phyloP scores from a whole-genome alignment of 202 grass and related monocot genomes.

The Musa balbisiana region DNA sequence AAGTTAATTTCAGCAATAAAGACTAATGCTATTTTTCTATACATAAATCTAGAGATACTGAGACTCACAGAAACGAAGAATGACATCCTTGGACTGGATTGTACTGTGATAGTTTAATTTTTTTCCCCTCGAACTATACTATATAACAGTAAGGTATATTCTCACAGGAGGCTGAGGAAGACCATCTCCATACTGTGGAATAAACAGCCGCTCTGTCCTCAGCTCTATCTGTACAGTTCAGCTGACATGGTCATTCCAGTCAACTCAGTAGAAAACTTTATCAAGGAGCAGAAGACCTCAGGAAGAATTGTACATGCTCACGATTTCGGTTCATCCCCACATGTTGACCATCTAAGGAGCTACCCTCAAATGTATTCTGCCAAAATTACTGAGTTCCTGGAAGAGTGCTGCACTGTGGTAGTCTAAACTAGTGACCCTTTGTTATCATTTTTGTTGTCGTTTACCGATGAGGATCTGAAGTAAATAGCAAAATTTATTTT shows the following conservation, averaged over 20 bases:
- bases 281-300: conserved; percentile 48
- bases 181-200: conserved; percentile 51
- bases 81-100: neutral
- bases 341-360: conserved; percentile 89
- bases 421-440: conserved; percentile 8
- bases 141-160: neutral
- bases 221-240: conserved; percentile 90
- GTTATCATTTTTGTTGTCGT: too few species aligned
- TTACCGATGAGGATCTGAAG: too few species aligned
- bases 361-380: conserved; percentile 63
- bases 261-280: conserved; percentile 60
- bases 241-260: conserved; percentile 71
- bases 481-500: too few species aligned
- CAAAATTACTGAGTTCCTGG: conserved; percentile 67
- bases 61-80: neutral
- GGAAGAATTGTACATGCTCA: conserved; percentile 50
- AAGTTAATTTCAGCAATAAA: too few species aligned
- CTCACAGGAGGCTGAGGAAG: conserved; percentile 59
- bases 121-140: neutral
- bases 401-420: conserved; percentile 31
- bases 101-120: neutral
- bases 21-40: neutral
- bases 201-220: conserved; percentile 77
- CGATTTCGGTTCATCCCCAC: conserved; percentile 71
- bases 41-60: neutral